These are phyloP conservation scores for Lepiota subincarnata DNA, from an alignment of 768 basidiomycete genomes.

Conservation along the genomic window DNA sequence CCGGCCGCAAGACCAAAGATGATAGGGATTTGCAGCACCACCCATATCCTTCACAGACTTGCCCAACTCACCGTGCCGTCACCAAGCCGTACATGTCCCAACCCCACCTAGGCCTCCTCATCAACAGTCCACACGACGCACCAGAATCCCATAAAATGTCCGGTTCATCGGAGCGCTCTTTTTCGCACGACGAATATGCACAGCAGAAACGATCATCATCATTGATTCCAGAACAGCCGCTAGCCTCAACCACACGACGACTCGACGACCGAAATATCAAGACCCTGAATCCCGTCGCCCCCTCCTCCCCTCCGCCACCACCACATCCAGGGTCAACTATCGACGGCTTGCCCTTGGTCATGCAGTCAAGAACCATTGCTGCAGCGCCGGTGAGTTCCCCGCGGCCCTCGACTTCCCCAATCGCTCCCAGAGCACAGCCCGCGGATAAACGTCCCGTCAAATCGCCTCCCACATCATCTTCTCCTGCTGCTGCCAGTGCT, in stretches of 20 bases:
- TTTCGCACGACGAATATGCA: conserved; percentile 6
- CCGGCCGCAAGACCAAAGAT: conserved; percentile 24
- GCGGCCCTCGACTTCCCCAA: background rate
- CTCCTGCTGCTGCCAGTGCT: background rate
- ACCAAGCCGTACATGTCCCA: conserved; percentile 46
- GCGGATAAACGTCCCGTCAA: background rate
- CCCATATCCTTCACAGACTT: conserved; percentile 15
- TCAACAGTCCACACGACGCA: conserved; percentile 8
- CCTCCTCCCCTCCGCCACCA: background rate
- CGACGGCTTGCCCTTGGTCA: background rate
- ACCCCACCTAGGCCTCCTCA: conserved; percentile 29
- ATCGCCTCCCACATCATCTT: background rate
- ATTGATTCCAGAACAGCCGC: conserved; percentile 3
- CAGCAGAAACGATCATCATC: conserved; percentile 1
- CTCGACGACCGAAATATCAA: conserved; percentile 1
- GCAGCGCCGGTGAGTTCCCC: background rate
- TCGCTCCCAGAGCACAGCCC: conserved; percentile 9
- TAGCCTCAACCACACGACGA: conserved; percentile 3
- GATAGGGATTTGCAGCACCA: conserved; percentile 16
- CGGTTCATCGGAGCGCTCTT: conserved; percentile 10
- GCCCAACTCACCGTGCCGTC: conserved; percentile 13
- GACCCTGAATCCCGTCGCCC: conserved; percentile 1
- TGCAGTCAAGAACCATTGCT: background rate
- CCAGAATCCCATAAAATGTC: conserved; percentile 24
- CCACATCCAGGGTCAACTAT: background rate